Base-by-base conservation (phyloP, 2,329 filamentous ascomycete genomes). In the Mariannaea sp. region DNA sequence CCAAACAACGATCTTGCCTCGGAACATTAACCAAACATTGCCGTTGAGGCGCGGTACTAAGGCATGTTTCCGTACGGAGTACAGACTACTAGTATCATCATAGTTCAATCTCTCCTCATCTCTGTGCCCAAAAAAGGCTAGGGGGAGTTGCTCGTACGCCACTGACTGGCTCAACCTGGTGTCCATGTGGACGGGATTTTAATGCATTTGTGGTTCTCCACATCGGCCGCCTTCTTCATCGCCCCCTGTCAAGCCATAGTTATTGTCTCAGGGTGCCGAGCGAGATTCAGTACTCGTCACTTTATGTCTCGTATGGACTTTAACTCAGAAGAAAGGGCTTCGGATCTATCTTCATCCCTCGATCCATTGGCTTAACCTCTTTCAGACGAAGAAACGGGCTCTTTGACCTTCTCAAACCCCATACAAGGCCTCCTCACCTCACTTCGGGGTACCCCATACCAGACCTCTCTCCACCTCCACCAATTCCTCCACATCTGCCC, bases 401-500 rank as follows among this genome's bases (percentile, higher is more conserved):
- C 12, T 39, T 22, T 39, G 10, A 17, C 36, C 9, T 19, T 24
- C 19, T 3, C 5, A 26, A 19, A n/a, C 17, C 24, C 17, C 46
- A 40, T 35, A 24, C 41, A 32, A 32, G 22, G 29, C 20, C 22
- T 24, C 8, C 22, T 42, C 20, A 42, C 32, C 17, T 39, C 36
- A 39, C 17, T 10, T 12, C 13, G 30, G 30, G 38, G 40, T 41
- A 36, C 40, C 41, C 60, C 54, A 61, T 57, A 56, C 49, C 12
- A 44, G 40, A n/a, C n/a, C n/a, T 38, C 39, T 52, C 49, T 52
- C 49, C 53, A 60, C 61, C 54, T 64, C 56, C 60, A 60, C 64
- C 62, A 65, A 58, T 58, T 65, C 64, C 64, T 65, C 64, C 64
- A 64, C 64, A 64, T 65, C 64, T 66, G 59, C 61, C 57, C 61